Evolutionary conservation across 768 basidiomycete genomes (phyloP).

Genomic region (Boletus bicolor): DNA sequence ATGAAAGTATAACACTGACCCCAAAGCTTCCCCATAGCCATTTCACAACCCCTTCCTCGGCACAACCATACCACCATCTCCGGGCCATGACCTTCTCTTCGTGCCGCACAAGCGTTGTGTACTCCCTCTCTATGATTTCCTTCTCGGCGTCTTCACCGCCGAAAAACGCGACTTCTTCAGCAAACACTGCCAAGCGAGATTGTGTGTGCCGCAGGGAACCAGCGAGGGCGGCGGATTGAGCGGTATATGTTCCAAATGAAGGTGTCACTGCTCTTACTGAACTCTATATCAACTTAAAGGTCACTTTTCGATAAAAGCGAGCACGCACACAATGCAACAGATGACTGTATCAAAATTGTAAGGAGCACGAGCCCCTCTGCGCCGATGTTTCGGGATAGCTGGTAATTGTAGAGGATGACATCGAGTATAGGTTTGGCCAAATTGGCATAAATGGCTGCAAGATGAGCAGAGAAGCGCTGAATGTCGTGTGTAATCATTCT

Average conservation of each 20-base stretch:
- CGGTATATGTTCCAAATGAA: slow-evolving; percentile 87
- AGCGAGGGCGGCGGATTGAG: slow-evolving; percentile 81
- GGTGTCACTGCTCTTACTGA: slow-evolving; percentile 89
- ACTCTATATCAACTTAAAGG: neutral
- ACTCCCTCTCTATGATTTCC: slow-evolving; percentile 85
- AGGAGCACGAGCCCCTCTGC: slow-evolving; percentile 86
- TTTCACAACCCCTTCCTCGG: slow-evolving; percentile 95
- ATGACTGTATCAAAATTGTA: slow-evolving; percentile 79
- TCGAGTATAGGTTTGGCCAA: slow-evolving; percentile 92
- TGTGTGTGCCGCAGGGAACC: slow-evolving; percentile 91
- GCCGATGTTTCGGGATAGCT: slow-evolving; percentile 89
- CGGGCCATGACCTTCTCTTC: slow-evolving; percentile 76
- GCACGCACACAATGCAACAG: slow-evolving; percentile 76
- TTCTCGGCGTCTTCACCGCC: slow-evolving; percentile 89
- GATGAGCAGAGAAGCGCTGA: slow-evolving; percentile 83
- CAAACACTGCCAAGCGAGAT: slow-evolving; percentile 83
- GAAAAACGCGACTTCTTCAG: slow-evolving; percentile 87
- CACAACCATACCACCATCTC: slow-evolving; percentile 86
- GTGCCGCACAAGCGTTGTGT: slow-evolving; percentile 80
- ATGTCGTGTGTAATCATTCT: slow-evolving; percentile 97
- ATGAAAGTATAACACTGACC: slow-evolving; percentile 41
- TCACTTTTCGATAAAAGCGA: neutral
- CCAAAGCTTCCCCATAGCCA: slow-evolving; percentile 97
- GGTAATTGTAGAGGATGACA: slow-evolving; percentile 93
- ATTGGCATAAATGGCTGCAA: slow-evolving; percentile 93